Evolutionary conservation across 192 early-diverging fungal genomes (phyloP).

Genomic region (Cladochytrium replicatum): DNA sequence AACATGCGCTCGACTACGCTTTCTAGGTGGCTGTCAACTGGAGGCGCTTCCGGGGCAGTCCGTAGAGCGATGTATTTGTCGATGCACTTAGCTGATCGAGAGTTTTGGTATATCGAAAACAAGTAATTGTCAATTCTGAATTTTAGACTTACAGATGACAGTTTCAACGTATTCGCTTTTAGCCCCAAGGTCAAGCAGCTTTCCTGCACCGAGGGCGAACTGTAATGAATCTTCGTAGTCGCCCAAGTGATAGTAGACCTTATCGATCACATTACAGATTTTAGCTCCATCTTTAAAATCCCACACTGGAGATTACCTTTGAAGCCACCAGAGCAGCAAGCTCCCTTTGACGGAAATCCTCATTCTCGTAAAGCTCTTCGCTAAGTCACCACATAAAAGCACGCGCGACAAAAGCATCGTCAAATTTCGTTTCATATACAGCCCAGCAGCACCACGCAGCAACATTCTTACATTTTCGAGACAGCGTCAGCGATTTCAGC

Average conservation of each 20-base stretch:
- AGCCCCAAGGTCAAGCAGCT: slow-evolving; percentile 72
- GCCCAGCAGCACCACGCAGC: too few species aligned
- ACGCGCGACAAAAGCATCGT: slow-evolving; percentile 5
- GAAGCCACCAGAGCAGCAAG: slow-evolving; percentile 96
- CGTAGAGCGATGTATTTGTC: slow-evolving; percentile 89
- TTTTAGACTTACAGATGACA: slow-evolving; percentile 74
- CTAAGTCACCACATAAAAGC: slow-evolving; percentile 31
- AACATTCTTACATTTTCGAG: slow-evolving; percentile 75
- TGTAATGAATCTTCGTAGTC: slow-evolving; percentile 90
- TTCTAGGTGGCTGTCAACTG: slow-evolving; percentile 72
- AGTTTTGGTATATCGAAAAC: not conserved
- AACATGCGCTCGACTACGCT: slow-evolving; percentile 94
- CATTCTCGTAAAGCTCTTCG: slow-evolving; percentile 92
- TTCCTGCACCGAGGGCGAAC: slow-evolving; percentile 91
- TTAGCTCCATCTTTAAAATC: too few species aligned
- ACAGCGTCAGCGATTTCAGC: slow-evolving; percentile 95
- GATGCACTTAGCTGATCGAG: slow-evolving; percentile 67
- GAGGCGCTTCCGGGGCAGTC: slow-evolving; percentile 17
- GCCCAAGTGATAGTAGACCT: slow-evolving; percentile 96
- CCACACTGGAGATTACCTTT: too few species aligned
- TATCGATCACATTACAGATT: too few species aligned
- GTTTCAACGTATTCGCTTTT: slow-evolving; percentile 89
- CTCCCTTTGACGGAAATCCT: slow-evolving; percentile 68
- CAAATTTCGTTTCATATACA: too few species aligned
- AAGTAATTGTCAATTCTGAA: too few species aligned